Base-by-base conservation (phyloP, 1,284 basidiomycete species). In the Puccinia brachypodii region DNA sequence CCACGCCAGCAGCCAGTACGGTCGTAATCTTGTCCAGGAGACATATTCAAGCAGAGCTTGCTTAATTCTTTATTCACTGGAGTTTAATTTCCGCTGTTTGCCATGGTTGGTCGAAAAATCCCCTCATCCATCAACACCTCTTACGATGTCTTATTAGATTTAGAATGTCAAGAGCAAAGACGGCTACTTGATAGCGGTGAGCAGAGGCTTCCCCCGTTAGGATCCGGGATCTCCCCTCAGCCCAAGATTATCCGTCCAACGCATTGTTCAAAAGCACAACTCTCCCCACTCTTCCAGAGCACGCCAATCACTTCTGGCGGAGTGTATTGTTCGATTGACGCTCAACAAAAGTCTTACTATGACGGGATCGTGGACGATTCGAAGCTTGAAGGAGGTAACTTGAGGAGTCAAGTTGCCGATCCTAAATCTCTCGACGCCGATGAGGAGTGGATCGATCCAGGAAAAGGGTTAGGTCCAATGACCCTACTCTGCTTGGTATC, bases 241-340 rank as follows among this genome's bases (percentile, higher is more conserved):
- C 28, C 40, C 1, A 47, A 9, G 13, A n/a, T 50, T 1, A 8
- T 71, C n/a, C 9, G 68, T 13, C 68, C 68, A 14, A n/a, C 4
- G 19, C 42, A 71, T 50, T 8, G 2, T 38, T 28, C n/a, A 25
- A 33, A n/a, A 11, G 28, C 53, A 6, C 50, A 50, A 19, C 50
- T 80, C n/a, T 80, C 78, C 25, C 78, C 78, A 11, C 47, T 81
- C 36, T 40, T 74, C 31, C 78, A 81, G 47, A 6, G 58, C 14
- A 58, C 40, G 14, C 69, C 31, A 3, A 66, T 13, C 0, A 19
- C 28, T n/a, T 14, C 8, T 22, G 25, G 25, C 40, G 14, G 28
- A 47, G 60, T 60, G n/a, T 14, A 28, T 13, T 60, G 33, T 72
- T 47, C 56, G 40, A 14, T 6, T n/a, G 56, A 60, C 9, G 28